Evolutionary conservation across 768 basidiomycete genomes (phyloP).

Genomic region (Trametes coccinea): DNA sequence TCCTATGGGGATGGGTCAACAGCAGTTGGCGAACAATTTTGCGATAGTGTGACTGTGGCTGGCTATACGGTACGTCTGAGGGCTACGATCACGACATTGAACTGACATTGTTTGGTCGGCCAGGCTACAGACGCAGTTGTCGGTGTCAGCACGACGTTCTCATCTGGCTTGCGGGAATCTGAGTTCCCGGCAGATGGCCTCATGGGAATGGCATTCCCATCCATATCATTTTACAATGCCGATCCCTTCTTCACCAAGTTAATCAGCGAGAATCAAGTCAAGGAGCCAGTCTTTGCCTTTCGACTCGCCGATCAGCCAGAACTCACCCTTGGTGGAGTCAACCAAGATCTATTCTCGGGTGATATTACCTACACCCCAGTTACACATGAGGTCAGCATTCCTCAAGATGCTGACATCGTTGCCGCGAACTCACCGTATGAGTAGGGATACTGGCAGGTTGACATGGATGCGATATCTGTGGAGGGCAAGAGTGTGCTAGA

Average conservation of each 20-base stretch:
- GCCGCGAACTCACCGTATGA: not conserved
- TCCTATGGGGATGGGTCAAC: conserved; percentile 51
- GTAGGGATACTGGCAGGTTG: conserved; percentile 42
- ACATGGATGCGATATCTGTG: conserved; percentile 32
- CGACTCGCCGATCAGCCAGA: conserved; percentile 37
- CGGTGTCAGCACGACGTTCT: conserved; percentile 27
- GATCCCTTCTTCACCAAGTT: conserved; percentile 34
- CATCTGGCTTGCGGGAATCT: conserved; percentile 18
- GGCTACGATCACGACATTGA: not conserved
- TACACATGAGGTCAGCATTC: conserved; percentile 24
- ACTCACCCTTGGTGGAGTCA: conserved; percentile 42
- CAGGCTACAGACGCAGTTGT: conserved; percentile 24
- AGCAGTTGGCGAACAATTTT: conserved; percentile 46
- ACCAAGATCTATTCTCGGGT: conserved; percentile 40
- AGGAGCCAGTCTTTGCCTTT: conserved; percentile 39
- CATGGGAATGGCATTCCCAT: conserved; percentile 35
- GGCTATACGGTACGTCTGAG: conserved; percentile 38
- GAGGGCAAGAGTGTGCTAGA: conserved; percentile 24
- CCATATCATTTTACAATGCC: conserved; percentile 29
- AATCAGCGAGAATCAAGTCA: conserved; percentile 21
- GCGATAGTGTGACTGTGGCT: conserved; percentile 46
- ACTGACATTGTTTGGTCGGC: not conserved
- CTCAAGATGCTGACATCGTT: not conserved
- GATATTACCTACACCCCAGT: conserved; percentile 36
- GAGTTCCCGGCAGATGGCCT: conserved; percentile 28